Percentiles rank a stretch among this genome's conserved stretches.
Evolutionary conservation across 164 flowering plant genomes (phyloP).

Genomic region (Stephania japonica): DNA sequence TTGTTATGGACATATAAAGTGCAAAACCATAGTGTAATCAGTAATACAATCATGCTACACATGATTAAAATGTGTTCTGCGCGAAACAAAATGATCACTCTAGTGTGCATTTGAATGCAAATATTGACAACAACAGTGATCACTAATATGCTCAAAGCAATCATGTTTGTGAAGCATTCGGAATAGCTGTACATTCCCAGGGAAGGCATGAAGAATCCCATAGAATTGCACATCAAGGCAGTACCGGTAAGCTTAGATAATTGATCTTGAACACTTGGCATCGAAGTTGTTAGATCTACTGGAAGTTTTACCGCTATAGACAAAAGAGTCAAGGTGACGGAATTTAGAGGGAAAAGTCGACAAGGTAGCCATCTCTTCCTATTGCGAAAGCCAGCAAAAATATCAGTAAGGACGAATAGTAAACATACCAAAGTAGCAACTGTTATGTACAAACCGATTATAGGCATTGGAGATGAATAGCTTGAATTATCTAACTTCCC

Average conservation of each 20-base stretch:
- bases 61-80: not conserved
- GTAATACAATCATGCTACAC: constrained; percentile 1
- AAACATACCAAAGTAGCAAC: constrained; percentile 4
- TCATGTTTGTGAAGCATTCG: not conserved
- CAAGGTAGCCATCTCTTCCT: constrained; percentile 5
- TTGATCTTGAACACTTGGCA: not conserved
- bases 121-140: not conserved
- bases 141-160: constrained; percentile 2
- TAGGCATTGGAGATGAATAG: constrained; percentile 2
- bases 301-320: not conserved
- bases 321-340: not conserved
- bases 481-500: not conserved
- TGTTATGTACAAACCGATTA: not conserved
- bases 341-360: not conserved
- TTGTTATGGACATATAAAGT: not conserved
- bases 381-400: not conserved
- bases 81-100: not conserved
- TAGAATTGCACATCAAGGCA: not conserved
- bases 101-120: not conserved
- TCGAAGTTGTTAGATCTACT: constrained; percentile 1
- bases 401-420: not conserved
- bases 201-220: constrained; percentile 2
- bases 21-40: not conserved
- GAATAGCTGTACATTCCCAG: not conserved
- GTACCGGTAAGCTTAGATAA: not conserved